Evolutionary conservation across 805 yeast species (phyloP), one percentile per base, ranked within the genome.

Genomic region (Komagataella pastoris): DNA sequence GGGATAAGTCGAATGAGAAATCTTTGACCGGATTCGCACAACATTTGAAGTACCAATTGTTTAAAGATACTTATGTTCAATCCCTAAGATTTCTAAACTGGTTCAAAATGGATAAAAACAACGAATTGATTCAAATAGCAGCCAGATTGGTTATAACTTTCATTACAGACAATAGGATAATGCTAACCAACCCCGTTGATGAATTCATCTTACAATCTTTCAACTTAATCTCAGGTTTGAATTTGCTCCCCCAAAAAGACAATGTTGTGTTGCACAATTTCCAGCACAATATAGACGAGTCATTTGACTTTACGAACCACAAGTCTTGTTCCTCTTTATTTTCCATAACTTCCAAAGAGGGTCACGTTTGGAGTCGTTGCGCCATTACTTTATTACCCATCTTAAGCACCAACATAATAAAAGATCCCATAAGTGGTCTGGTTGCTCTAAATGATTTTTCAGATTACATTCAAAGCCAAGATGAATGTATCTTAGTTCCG

Each of bases 291-390:
- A 30, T 30, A 30, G 14, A 14, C 8, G 40, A 30, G 40, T 10
- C 40, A 8, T 30, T 8, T 30, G 40, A 30, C 14, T 30, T 30
- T 30, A 10, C 12, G 2, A 30, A 8, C 40, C 40, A 30, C 14
- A 14, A 3, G 5, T 30, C 40, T 10, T 30, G 40, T n/a, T 30
- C 40, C 40, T 30, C 40, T 10, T 30, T 30, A 30, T 30, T 7
- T 30, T 30, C 40, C 6, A 56, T 59, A 10, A 50, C 52, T 3
- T 60, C 62, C 4, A 49, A 51, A 17, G 61, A 65, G 18, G 63
- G 61, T 8, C 67, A 68, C 48, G 40, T 49, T 2, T 72, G 75
- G 75, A 62, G 58, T 43, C 57, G 72, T 23, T 72, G 76, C 55
- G 56, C 65, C 12, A 56, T 65, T 3, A 69, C 74, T 1, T 53